Evolutionary conservation across 257 asterid genomes (phyloP).

Genomic region (Verbena officinalis): DNA sequence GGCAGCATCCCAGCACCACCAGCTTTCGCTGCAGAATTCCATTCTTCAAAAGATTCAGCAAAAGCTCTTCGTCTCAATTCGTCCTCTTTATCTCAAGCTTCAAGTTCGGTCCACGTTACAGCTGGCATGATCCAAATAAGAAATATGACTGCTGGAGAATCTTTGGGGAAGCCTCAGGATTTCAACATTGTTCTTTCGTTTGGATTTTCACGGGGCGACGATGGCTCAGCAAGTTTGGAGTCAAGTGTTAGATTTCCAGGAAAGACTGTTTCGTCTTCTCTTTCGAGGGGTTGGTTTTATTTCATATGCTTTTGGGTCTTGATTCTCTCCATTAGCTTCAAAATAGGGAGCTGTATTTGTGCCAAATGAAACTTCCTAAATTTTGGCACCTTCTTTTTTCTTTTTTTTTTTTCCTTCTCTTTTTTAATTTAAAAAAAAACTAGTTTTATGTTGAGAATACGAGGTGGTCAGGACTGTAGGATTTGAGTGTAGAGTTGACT

Average conservation of each 20-base stretch:
- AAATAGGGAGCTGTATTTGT: constrained; percentile 53
- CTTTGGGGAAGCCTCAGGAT: constrained; percentile 51
- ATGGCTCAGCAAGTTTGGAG: constrained; percentile 55
- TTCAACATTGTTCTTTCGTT: constrained; percentile 65
- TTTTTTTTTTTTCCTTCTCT: background rate
- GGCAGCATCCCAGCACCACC: constrained; percentile 85
- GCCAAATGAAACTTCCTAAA: constrained; percentile 37
- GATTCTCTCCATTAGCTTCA: constrained; percentile 65
- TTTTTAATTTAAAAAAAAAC: too few species aligned
- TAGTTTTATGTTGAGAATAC: constrained; percentile 3
- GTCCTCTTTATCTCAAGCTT: constrained; percentile 43
- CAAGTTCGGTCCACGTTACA: constrained; percentile 64
- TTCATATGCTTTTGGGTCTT: constrained; percentile 57
- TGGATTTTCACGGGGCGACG: constrained; percentile 52
- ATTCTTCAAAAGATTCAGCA: constrained; percentile 63
- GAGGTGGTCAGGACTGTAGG: constrained; percentile 15
- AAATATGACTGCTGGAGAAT: constrained; percentile 33
- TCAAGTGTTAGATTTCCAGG: constrained; percentile 57
- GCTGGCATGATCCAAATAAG: constrained; percentile 74
- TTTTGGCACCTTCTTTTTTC: background rate
- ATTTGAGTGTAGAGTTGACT: background rate
- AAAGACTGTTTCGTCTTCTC: constrained; percentile 45
- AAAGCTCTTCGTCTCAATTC: constrained; percentile 53
- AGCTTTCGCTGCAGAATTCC: constrained; percentile 87
- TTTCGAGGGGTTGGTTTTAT: constrained; percentile 56